These are phyloP conservation scores for Curvularia hawaiiensis DNA, from an alignment of 2,329 filamentous ascomycete species.

Conservation along the genomic window DNA sequence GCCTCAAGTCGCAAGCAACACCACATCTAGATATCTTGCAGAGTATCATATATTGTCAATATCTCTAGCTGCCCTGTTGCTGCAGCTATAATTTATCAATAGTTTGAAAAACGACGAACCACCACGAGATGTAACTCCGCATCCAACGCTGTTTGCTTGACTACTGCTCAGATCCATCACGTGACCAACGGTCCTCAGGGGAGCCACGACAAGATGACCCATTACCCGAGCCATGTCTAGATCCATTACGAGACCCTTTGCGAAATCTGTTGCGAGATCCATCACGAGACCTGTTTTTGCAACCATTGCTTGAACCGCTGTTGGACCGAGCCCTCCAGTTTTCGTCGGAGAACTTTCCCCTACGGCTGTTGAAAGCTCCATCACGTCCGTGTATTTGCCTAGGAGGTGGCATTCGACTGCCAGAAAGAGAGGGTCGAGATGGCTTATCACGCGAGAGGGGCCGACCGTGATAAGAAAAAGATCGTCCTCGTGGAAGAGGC, in stretches of 20 bases:
- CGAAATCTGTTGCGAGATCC: background rate
- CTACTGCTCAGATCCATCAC: background rate
- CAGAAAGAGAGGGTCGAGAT: background rate
- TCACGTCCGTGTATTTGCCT: background rate
- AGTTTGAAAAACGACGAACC: background rate
- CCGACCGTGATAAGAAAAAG: background rate
- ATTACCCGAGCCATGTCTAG: background rate
- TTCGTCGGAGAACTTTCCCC: background rate
- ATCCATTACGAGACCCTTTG: background rate
- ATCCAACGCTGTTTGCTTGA: background rate
- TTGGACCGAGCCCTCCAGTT: background rate
- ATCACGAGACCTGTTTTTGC: background rate
- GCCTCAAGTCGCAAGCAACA: slow-evolving; percentile 8
- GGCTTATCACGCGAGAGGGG: background rate
- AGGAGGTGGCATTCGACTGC: background rate
- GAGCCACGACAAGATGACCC: background rate
- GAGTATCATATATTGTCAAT: background rate
- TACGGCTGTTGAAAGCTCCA: background rate
- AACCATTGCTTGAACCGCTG: background rate
- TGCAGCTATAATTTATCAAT: background rate
- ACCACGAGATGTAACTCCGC: background rate
- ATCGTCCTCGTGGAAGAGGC: background rate
- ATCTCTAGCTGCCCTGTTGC: background rate
- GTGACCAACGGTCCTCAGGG: background rate
- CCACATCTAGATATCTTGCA: background rate